phyloP scores from a whole-genome alignment of 805 yeast genomes.

The Saturnispora saitoi region DNA sequence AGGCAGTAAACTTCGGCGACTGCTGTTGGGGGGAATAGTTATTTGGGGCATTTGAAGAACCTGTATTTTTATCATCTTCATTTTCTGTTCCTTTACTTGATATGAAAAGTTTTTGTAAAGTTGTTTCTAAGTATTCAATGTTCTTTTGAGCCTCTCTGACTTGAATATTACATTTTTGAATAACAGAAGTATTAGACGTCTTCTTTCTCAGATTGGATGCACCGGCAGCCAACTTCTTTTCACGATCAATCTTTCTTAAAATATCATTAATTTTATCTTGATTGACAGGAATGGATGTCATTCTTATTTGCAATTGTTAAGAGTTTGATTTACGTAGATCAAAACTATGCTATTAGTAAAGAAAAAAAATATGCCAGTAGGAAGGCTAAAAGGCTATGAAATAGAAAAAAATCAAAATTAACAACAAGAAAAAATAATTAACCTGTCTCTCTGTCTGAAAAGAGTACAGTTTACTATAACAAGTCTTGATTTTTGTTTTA shows the following conservation, averaged over 20 bases:
- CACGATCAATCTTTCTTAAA: constrained; percentile 77
- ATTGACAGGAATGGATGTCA: constrained; percentile 28
- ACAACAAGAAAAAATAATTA: background rate
- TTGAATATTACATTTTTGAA: constrained; percentile 82
- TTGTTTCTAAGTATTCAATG: constrained; percentile 77
- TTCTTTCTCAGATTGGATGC: constrained; percentile 72
- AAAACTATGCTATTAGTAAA: background rate
- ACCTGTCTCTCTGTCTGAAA: background rate
- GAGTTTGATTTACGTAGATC: background rate
- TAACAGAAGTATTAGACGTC: constrained; percentile 73
- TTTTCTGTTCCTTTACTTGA: constrained; percentile 9
- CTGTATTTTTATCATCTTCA: background rate
- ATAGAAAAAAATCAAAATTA: background rate
- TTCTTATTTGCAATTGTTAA: background rate
- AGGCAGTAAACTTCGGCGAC: constrained; percentile 48
- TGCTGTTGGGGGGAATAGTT: constrained; percentile 9
- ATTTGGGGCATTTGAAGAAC: constrained; percentile 1
- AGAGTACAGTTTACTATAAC: background rate
- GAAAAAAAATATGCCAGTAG: background rate
- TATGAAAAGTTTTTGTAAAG: constrained; percentile 52
- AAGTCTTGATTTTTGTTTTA: background rate
- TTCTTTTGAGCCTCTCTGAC: constrained; percentile 88
- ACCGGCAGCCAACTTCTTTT: constrained; percentile 79
- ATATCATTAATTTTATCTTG: constrained; percentile 47
- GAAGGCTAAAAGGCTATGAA: background rate